A percentile compares a stretch with the other conserved stretches of the same genome.
Conservation (phyloP, 257 asterid genomes). For the Osmanthus fragrans region DNA sequence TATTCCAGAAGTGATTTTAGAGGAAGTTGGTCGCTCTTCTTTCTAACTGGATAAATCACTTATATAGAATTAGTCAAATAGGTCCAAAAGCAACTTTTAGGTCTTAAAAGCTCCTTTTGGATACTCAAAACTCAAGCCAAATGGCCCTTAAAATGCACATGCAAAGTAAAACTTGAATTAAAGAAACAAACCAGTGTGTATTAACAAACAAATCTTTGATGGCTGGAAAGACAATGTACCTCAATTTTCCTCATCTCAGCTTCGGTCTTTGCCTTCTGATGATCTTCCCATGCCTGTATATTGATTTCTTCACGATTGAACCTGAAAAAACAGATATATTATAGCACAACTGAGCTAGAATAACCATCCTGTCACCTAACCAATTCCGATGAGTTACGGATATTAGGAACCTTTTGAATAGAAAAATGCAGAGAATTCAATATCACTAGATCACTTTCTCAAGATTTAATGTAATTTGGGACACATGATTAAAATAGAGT, state of each 20-base stretch:
- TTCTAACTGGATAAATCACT: no score
- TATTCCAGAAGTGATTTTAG: no score
- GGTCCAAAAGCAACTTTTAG: no score
- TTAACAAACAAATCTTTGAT: neutral
- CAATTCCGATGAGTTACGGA: neutral
- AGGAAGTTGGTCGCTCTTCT: no score
- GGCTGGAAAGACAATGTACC: slow-evolving; percentile 37
- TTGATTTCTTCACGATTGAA: slow-evolving; percentile 83
- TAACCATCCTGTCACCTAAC: neutral
- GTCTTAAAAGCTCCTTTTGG: no score
- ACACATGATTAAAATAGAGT: neutral
- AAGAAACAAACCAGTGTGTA: neutral
- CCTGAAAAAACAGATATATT: slow-evolving; percentile 37
- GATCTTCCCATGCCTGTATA: slow-evolving; percentile 97
- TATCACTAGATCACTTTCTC: neutral
- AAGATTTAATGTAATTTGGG: neutral
- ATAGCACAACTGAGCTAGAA: neutral
- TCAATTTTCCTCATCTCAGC: slow-evolving; percentile 96
- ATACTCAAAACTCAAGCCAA: no score
- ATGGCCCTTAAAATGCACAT: neutral
- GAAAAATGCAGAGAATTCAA: neutral
- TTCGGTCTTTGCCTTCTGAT: slow-evolving; percentile 85
- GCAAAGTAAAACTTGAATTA: neutral
- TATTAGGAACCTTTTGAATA: neutral
- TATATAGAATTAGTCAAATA: no score